Conservation (phyloP, 2,329 filamentous ascomycete species). For the Cordyceps militaris region DNA sequence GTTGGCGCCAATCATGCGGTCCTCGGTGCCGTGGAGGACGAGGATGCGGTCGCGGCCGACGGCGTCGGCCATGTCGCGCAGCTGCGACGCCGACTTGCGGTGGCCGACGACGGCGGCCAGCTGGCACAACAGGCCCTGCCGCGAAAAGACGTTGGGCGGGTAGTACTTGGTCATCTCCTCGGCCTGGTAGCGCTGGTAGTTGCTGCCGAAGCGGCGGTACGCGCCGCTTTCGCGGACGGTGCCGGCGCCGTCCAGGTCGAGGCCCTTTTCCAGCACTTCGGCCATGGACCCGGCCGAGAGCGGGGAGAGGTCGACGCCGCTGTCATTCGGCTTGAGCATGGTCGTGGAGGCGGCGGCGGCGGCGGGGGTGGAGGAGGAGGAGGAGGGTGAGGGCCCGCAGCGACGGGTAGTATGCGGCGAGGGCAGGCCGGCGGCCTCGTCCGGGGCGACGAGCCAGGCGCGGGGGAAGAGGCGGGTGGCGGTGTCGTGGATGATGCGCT, state of each 20-base stretch:
- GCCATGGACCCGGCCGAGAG: neutral
- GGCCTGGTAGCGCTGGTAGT: slow-evolving; percentile 76
- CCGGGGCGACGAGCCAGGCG: slow-evolving; percentile 55
- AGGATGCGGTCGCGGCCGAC: slow-evolving; percentile 69
- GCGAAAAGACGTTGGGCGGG: slow-evolving; percentile 53
- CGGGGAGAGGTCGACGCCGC: slow-evolving; percentile 6
- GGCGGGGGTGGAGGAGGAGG: neutral
- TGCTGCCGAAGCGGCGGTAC: slow-evolving; percentile 59
- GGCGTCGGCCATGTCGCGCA: slow-evolving; percentile 55
- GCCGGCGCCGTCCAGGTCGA: neutral
- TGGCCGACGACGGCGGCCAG: slow-evolving; percentile 75
- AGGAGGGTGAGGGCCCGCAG: slow-evolving; percentile 24
- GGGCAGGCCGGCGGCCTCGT: slow-evolving; percentile 46
- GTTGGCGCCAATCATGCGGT: slow-evolving; percentile 69
- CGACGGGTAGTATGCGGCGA: slow-evolving; percentile 33
- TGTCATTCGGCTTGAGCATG: neutral
- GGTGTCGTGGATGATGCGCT: slow-evolving; percentile 57
- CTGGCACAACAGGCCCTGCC: slow-evolving; percentile 66
- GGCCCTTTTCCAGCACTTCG: slow-evolving; percentile 1
- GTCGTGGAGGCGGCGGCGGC: neutral
- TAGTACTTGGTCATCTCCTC: slow-evolving; percentile 68
- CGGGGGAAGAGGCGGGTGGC: slow-evolving; percentile 60
- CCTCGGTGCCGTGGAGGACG: slow-evolving; percentile 67
- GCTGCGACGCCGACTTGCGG: slow-evolving; percentile 60
- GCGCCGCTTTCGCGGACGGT: slow-evolving; percentile 17